A percentile compares a stretch with the other conserved stretches of the same genome.
Evolutionary conservation across 495 filamentous ascomycete genomes (phyloP).

Genomic region (Penicillium silybi): DNA sequence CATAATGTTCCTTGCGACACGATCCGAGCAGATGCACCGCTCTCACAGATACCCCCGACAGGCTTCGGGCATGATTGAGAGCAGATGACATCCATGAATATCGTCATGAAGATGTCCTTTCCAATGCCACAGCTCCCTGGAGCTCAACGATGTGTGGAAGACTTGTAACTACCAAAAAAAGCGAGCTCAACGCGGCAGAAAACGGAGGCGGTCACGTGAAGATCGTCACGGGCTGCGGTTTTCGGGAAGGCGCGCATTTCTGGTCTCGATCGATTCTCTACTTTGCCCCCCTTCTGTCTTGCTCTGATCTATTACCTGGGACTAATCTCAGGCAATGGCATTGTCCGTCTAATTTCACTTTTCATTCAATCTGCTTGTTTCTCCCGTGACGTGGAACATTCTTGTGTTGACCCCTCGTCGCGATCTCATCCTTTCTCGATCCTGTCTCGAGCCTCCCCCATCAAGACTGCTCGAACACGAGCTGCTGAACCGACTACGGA

Average conservation of each 20-base stretch:
- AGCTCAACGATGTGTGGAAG: not conserved
- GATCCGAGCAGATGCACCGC: constrained; percentile 24
- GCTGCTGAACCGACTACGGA: constrained; percentile 5
- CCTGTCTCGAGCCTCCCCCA: constrained; percentile 21
- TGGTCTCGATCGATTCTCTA: constrained; percentile 16
- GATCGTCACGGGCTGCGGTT: constrained; percentile 39
- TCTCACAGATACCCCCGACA: constrained; percentile 40
- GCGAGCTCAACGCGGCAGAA: constrained; percentile 23
- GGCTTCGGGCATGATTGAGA: constrained; percentile 40
- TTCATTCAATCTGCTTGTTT: not conserved
- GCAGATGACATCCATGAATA: constrained; percentile 52
- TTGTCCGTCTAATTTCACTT: not conserved
- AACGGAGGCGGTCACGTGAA: constrained; percentile 30
- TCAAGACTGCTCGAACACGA: constrained; percentile 18
- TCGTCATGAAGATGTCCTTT: constrained; percentile 22
- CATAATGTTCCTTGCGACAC: constrained; percentile 27
- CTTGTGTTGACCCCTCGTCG: constrained; percentile 22
- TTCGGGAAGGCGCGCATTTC: constrained; percentile 36
- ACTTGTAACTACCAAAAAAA: not conserved
- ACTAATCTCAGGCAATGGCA: not conserved
- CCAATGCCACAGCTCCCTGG: constrained; percentile 10
- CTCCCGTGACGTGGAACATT: constrained; percentile 2
- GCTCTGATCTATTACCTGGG: constrained; percentile 2
- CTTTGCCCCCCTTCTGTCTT: constrained; percentile 6
- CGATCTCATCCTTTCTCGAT: constrained; percentile 29